Conservation (phyloP, 345 rosid species). For the Pseudoturritis turrita region DNA sequence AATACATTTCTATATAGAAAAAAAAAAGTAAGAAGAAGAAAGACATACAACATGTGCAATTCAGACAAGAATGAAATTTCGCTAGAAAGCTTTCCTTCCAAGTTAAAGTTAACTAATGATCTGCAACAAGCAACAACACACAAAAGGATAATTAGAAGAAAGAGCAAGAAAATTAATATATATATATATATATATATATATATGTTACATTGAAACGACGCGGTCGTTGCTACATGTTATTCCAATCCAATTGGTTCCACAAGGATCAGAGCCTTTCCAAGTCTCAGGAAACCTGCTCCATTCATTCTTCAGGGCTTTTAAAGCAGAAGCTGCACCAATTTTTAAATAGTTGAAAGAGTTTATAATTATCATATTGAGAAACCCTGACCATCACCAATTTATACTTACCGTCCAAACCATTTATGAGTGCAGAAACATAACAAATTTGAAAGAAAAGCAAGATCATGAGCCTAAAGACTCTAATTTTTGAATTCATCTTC, state of each 20-base stretch:
- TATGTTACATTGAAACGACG: constrained; percentile 49
- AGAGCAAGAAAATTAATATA: no score
- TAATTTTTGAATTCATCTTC: constrained; percentile 37
- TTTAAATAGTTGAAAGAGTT: background rate
- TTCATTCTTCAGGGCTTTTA: constrained; percentile 33
- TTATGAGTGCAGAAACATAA: constrained; percentile 28
- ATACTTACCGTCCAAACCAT: constrained; percentile 17
- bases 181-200: no score
- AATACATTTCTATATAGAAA: background rate
- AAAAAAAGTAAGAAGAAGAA: background rate
- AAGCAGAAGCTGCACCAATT: constrained; percentile 35
- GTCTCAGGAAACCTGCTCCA: constrained; percentile 53
- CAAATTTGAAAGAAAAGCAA: constrained; percentile 18
- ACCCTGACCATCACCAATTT: background rate
- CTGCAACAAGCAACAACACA: constrained; percentile 39
- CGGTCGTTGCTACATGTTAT: constrained; percentile 49
- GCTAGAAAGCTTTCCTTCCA: constrained; percentile 51
- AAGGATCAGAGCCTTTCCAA: constrained; percentile 75
- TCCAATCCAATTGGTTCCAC: constrained; percentile 69
- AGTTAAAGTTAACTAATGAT: constrained; percentile 46
- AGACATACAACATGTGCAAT: constrained; percentile 56
- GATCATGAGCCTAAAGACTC: constrained; percentile 31
- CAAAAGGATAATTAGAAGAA: background rate
- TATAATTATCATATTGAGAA: background rate
- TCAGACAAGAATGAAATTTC: constrained; percentile 58